Evolutionary conservation across 1,284 basidiomycete genomes (phyloP).

Genomic region (Tetrapyrgos nigripes): DNA sequence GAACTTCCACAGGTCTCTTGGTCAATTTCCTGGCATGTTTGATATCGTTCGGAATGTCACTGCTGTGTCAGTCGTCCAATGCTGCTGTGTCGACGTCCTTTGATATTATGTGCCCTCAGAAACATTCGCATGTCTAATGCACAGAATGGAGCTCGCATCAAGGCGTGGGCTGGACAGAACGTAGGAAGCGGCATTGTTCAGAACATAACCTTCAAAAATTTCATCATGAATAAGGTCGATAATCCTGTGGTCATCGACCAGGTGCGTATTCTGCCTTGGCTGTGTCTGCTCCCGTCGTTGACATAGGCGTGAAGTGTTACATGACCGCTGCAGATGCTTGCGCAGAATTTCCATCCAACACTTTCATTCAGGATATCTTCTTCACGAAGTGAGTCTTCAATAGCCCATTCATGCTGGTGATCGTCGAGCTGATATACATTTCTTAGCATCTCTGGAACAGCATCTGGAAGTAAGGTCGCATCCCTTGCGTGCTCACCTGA

Average conservation of each 20-base stretch:
- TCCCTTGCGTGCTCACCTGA: slow-evolving; percentile 62
- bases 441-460: slow-evolving; percentile 60
- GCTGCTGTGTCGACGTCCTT: neutral
- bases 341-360: slow-evolving; percentile 57
- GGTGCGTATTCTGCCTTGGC: slow-evolving; percentile 29
- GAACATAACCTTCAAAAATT: slow-evolving; percentile 60
- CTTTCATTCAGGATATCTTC: slow-evolving; percentile 57
- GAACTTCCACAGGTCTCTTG: slow-evolving; percentile 41
- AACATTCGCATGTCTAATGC: slow-evolving; percentile 67
- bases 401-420: neutral
- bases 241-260: slow-evolving; percentile 64
- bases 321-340: slow-evolving; percentile 51
- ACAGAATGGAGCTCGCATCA: slow-evolving; percentile 72
- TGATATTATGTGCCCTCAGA: slow-evolving; percentile 23
- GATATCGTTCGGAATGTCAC: slow-evolving; percentile 75
- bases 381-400: slow-evolving; percentile 48
- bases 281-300: neutral
- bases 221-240: slow-evolving; percentile 57
- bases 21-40: slow-evolving; percentile 62
- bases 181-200: slow-evolving; percentile 67
- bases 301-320: slow-evolving; percentile 51
- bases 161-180: slow-evolving; percentile 67
- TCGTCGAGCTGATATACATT: slow-evolving; percentile 9
- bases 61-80: slow-evolving; percentile 42
- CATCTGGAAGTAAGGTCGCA: slow-evolving; percentile 59